phyloP scores from a whole-genome alignment of 2,329 filamentous ascomycete species.

The Zymoseptoria tritici region DNA sequence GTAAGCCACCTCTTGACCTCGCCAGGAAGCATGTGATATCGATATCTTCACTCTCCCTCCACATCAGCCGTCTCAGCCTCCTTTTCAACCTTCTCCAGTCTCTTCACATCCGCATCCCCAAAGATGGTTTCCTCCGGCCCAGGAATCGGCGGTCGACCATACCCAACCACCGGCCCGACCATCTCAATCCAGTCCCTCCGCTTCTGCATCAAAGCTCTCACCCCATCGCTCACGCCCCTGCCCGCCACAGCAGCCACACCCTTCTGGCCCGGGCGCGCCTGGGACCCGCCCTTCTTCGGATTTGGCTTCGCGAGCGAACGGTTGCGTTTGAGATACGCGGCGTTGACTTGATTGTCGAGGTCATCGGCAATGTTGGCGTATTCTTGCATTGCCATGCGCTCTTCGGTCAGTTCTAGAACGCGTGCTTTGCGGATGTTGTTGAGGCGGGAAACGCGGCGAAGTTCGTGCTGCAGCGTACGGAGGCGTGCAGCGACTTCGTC shows the following conservation, averaged over 20 bases:
- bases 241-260: slow-evolving; percentile 59
- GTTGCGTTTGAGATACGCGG: slow-evolving; percentile 91
- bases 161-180: slow-evolving; percentile 84
- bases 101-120: slow-evolving; percentile 62
- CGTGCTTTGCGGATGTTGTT: slow-evolving; percentile 88
- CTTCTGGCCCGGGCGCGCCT: slow-evolving; percentile 48
- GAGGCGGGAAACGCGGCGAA: slow-evolving; percentile 74
- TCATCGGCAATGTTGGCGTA: slow-evolving; percentile 96
- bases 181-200: slow-evolving; percentile 82
- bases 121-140: slow-evolving; percentile 69
- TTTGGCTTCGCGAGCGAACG: slow-evolving; percentile 82
- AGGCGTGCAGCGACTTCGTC: slow-evolving; percentile 89
- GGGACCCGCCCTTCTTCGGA: slow-evolving; percentile 61
- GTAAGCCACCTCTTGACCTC: too few species aligned
- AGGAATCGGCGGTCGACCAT: slow-evolving; percentile 70
- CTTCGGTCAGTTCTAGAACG: slow-evolving; percentile 77
- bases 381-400: slow-evolving; percentile 92
- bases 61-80: slow-evolving; percentile 63
- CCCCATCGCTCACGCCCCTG: slow-evolving; percentile 83
- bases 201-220: slow-evolving; percentile 86
- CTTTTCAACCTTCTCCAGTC: slow-evolving; percentile 65
- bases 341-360: slow-evolving; percentile 87
- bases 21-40: too few species aligned
- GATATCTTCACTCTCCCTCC: slow-evolving; percentile 9
- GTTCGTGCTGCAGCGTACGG: slow-evolving; percentile 71